Percentiles rank a stretch among this genome's conserved stretches.
Evolutionary conservation across 1,284 basidiomycete genomes (phyloP).

Genomic region (Marasmius oreades): DNA sequence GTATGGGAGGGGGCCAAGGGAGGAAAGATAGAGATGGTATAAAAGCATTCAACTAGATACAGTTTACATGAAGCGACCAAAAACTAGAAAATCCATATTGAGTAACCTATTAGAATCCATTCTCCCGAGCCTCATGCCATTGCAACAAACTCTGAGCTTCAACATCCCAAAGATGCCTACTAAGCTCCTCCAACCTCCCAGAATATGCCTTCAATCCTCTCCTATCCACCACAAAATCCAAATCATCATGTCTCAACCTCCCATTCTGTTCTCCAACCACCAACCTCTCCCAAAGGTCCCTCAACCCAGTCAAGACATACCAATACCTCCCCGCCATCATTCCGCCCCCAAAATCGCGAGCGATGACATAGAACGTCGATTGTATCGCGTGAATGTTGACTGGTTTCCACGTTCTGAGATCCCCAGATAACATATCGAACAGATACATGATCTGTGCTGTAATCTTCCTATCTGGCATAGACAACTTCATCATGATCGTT

Average conservation of each 20-base stretch:
- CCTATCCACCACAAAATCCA: slow-evolving; percentile 10
- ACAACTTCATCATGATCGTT: slow-evolving; percentile 30
- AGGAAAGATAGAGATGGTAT: too few species aligned
- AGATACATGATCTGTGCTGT: slow-evolving; percentile 29
- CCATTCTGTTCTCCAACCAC: slow-evolving; percentile 5
- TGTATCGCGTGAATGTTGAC: slow-evolving; percentile 24
- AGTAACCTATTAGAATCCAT: neutral
- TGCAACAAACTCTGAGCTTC: slow-evolving; percentile 5
- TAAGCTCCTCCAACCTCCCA: slow-evolving; percentile 4
- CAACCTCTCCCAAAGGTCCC: slow-evolving; percentile 13
- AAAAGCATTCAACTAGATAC: too few species aligned
- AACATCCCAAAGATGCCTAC: slow-evolving; percentile 11
- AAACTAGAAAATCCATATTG: too few species aligned
- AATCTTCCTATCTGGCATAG: slow-evolving; percentile 25
- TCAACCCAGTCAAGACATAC: slow-evolving; percentile 6
- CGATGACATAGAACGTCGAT: slow-evolving; percentile 27
- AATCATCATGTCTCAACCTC: slow-evolving; percentile 3
- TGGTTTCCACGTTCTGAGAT: slow-evolving; percentile 29
- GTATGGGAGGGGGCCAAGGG: too few species aligned
- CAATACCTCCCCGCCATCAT: slow-evolving; percentile 2
- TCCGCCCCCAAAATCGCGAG: slow-evolving; percentile 20
- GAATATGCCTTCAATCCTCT: slow-evolving; percentile 4
- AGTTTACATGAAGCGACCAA: too few species aligned
- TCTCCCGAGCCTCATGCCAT: neutral
- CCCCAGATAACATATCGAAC: slow-evolving; percentile 26